phyloP scores from a whole-genome alignment of 495 filamentous ascomycete species.

The Trichoderma erinaceum region DNA sequence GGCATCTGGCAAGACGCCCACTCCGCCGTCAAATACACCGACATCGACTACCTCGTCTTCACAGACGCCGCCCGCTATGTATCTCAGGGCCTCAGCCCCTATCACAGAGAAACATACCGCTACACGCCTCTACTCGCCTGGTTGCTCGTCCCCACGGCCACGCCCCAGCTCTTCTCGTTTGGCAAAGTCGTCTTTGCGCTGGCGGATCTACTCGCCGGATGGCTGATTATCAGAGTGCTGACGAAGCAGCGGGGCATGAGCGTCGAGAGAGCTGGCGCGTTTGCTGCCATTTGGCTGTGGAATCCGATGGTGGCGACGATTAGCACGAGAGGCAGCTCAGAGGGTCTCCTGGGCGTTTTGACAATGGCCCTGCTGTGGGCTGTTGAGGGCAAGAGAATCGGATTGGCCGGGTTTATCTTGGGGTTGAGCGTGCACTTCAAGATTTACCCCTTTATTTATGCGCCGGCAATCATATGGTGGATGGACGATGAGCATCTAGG shows the following conservation, averaged over 20 bases:
- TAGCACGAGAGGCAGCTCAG: conserved; percentile 86
- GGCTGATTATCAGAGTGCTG: conserved; percentile 55
- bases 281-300: conserved; percentile 80
- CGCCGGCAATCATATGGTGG: conserved; percentile 79
- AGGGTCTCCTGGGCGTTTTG: conserved; percentile 80
- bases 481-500: conserved; percentile 53
- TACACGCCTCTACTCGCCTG: conserved; percentile 93
- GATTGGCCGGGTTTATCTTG: conserved; percentile 67
- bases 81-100: conserved; percentile 58
- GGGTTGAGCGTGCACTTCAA: conserved; percentile 92
- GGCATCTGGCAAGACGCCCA: conserved; percentile 86
- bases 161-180: conserved; percentile 57
- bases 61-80: conserved; percentile 89
- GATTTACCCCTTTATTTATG: conserved; percentile 97
- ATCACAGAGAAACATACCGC: conserved; percentile 86
- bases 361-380: conserved; percentile 80
- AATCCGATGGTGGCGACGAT: conserved; percentile 99
- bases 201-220: conserved; percentile 79
- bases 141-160: conserved; percentile 77
- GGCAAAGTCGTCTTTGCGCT: conserved; percentile 84
- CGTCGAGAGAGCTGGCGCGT: conserved; percentile 54
- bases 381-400: conserved; percentile 49
- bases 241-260: conserved; percentile 23
- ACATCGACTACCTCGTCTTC: conserved; percentile 98
- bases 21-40: conserved; percentile 91